These are phyloP conservation scores for Oryza brachyantha DNA, from an alignment of 176 grass and related monocot species.

Conservation along the genomic window DNA sequence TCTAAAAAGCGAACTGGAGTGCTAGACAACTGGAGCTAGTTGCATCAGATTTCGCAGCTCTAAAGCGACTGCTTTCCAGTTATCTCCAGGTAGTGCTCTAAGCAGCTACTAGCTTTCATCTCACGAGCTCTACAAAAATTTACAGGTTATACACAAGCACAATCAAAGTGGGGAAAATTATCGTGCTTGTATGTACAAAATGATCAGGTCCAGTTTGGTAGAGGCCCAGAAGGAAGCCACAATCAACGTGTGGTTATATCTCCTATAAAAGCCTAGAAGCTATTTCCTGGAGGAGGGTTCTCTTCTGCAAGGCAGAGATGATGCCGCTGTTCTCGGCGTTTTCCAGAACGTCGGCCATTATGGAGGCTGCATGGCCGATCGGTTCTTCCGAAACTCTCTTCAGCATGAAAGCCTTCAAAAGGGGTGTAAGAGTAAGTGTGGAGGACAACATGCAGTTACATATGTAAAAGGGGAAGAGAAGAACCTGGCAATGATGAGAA, in stretches of 20 bases:
- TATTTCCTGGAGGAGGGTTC: constrained; percentile 78
- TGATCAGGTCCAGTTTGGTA: background rate
- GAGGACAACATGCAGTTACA: background rate
- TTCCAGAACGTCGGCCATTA: constrained; percentile 81
- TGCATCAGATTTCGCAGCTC: background rate
- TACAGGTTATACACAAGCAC: constrained; percentile 40
- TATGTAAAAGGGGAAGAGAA: background rate
- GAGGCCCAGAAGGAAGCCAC: background rate
- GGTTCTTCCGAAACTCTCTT: constrained; percentile 81
- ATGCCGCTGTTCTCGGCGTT: constrained; percentile 63
- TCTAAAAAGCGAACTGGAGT: background rate
- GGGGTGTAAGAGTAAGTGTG: background rate
- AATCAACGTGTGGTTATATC: background rate
- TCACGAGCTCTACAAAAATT: constrained; percentile 25
- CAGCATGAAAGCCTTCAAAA: constrained; percentile 73
- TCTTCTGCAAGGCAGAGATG: constrained; percentile 66
- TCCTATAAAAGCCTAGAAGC: constrained; percentile 70
- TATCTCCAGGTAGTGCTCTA: background rate
- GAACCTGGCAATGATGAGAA: constrained; percentile 80
- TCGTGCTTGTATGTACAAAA: constrained; percentile 38
- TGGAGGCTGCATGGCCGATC: constrained; percentile 55
- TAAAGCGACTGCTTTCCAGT: background rate
- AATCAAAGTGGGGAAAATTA: constrained; percentile 6
- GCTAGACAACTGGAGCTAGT: background rate
- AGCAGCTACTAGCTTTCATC: constrained; percentile 10